These are phyloP conservation scores for Salix viminalis DNA, from an alignment of 345 rosid genomes.

Conservation along the genomic window DNA sequence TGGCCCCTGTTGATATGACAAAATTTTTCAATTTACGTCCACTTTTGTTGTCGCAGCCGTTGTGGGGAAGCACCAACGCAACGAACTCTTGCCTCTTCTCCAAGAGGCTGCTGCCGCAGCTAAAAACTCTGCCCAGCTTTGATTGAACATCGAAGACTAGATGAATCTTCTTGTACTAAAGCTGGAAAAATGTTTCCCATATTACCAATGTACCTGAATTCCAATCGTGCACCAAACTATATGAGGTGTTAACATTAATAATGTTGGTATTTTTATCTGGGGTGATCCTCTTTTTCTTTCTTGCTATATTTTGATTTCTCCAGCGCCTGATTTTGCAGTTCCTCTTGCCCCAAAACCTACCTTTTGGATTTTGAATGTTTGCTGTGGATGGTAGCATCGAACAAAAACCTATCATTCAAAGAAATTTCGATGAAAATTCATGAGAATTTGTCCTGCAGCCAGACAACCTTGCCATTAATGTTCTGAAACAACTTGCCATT, in stretches of 20 bases:
- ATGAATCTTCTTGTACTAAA: not conserved
- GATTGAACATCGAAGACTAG: not conserved
- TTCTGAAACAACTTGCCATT: not conserved
- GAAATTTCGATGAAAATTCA: not conserved
- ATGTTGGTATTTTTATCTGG: not conserved
- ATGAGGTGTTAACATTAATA: not conserved
- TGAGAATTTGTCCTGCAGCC: not conserved
- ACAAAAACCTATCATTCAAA: not conserved
- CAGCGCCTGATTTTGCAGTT: not conserved
- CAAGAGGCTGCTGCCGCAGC: conserved; percentile 53
- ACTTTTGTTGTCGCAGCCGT: conserved; percentile 35
- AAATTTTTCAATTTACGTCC: not conserved
- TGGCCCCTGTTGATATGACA: not conserved
- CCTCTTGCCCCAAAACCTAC: not conserved
- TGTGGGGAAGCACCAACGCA: conserved; percentile 44
- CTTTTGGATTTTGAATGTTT: not conserved
- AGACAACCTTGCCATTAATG: not conserved
- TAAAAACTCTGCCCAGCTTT: conserved; percentile 38
- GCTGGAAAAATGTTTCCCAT: not conserved
- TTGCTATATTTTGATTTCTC: not conserved
- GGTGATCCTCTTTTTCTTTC: not conserved
- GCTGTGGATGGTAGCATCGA: not conserved
- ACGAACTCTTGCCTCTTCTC: conserved; percentile 53
- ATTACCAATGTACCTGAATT: not conserved
- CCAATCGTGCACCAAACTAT: not conserved